These are phyloP conservation scores for Monilinia polystroma DNA, from an alignment of 2,329 filamentous ascomycete genomes.

Conservation along the genomic window DNA sequence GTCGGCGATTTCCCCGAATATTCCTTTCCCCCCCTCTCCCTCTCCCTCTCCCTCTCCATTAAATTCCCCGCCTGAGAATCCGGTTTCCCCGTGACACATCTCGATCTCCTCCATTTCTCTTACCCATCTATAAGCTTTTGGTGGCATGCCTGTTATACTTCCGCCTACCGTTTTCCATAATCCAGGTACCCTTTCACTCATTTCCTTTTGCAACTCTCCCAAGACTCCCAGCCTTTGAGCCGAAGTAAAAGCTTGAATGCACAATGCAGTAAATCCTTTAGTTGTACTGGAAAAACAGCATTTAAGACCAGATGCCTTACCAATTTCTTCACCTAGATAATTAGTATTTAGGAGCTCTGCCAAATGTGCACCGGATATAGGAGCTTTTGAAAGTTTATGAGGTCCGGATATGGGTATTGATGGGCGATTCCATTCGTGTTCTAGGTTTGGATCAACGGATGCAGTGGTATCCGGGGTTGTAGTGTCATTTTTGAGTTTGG, in stretches of 20 bases:
- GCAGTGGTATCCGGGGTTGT: conserved; percentile 48
- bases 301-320: conserved; percentile 59
- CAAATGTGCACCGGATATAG: conserved; percentile 45
- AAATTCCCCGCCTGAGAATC: conserved; percentile 47
- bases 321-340: conserved; percentile 51
- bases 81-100: conserved; percentile 64
- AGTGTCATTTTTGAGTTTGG: conserved; percentile 49
- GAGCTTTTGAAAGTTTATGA: conserved; percentile 42
- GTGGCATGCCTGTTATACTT: conserved; percentile 59
- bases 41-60: conserved; percentile 32
- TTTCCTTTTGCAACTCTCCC: conserved; percentile 54
- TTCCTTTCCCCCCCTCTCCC: conserved; percentile 38
- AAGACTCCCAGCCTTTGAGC: conserved; percentile 64
- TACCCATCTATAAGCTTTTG: conserved; percentile 77
- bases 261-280: conserved; percentile 67
- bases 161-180: conserved; percentile 49
- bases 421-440: conserved; percentile 28
- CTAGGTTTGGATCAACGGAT: conserved; percentile 3
- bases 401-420: conserved; percentile 52
- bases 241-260: conserved; percentile 69
- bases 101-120: conserved; percentile 76
- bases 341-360: conserved; percentile 48
- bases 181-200: conserved; percentile 51
- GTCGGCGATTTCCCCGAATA: conserved; percentile 60
- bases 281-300: conserved; percentile 63